A percentile compares a stretch with the other conserved stretches of the same genome.
phyloP scores from a whole-genome alignment of 2,329 filamentous ascomycete species.

The Exophiala aquamarina region DNA sequence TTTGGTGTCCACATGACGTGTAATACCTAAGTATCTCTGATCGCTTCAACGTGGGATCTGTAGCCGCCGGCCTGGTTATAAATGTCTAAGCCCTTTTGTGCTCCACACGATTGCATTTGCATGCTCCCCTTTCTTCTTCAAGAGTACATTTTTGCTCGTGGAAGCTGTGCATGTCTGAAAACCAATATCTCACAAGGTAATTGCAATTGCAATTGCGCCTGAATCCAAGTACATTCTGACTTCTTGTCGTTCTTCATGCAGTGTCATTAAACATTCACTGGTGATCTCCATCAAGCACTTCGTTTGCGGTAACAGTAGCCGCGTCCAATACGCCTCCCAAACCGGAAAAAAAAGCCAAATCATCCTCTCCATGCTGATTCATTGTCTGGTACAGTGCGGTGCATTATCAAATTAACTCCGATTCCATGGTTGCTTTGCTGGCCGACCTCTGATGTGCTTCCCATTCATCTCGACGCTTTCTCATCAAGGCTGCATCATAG shows the following conservation, averaged over 20 bases:
- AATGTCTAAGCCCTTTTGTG: too few species aligned
- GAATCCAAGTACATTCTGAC: conserved; percentile 5
- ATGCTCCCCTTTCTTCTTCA: too few species aligned
- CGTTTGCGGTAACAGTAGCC: conserved; percentile 25
- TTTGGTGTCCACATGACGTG: too few species aligned
- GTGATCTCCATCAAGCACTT: conserved; percentile 3
- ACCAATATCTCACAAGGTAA: conserved; percentile 12
- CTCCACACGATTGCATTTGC: too few species aligned
- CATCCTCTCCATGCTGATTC: conserved; percentile 4
- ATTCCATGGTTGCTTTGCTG: conserved; percentile 8
- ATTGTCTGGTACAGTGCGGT: conserved; percentile 16
- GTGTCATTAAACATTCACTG: conserved; percentile 22
- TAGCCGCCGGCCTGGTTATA: too few species aligned
- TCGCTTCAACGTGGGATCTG: too few species aligned
- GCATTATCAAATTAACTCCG: conserved; percentile 12
- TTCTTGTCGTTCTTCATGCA: conserved; percentile 15
- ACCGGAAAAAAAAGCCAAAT: neutral
- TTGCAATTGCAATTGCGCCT: conserved; percentile 1
- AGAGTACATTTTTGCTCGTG: conserved; percentile 16
- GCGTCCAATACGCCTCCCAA: conserved; percentile 14
- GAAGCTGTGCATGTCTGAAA: conserved; percentile 16
- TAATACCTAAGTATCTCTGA: too few species aligned
- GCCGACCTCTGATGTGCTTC: conserved; percentile 41
- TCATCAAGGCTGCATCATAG: conserved; percentile 52
- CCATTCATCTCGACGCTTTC: conserved; percentile 47